These are phyloP conservation scores for Auricularia auricula-judae DNA, from an alignment of 768 basidiomycete species.

Conservation along the genomic window DNA sequence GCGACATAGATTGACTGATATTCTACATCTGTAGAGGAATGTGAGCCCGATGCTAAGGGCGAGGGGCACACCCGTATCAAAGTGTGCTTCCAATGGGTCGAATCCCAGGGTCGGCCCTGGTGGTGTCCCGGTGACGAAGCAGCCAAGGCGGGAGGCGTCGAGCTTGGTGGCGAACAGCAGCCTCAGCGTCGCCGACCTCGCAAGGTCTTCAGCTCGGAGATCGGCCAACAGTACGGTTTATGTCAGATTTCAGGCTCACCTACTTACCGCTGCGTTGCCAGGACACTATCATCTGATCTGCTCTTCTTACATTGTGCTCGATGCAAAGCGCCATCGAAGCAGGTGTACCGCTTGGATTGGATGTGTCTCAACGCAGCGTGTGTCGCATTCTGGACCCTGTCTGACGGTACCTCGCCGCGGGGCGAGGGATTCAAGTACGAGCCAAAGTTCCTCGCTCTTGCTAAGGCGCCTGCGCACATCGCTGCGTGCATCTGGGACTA, in stretches of 20 bases:
- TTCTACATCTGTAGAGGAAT: background rate
- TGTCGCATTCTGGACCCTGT: background rate
- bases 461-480: background rate
- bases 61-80: slow-evolving; percentile 59
- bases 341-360: slow-evolving; percentile 46
- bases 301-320: slow-evolving; percentile 20
- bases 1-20: background rate
- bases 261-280: background rate
- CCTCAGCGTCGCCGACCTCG: too few relatives aligned
- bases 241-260: background rate
- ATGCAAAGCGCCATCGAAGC: slow-evolving; percentile 38
- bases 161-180: too few relatives aligned
- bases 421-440: background rate
- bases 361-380: slow-evolving; percentile 35
- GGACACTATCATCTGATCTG: background rate
- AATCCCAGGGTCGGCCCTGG: slow-evolving; percentile 51
- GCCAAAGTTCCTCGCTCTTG: background rate
- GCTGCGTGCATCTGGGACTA: background rate
- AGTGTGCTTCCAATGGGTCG: slow-evolving; percentile 84
- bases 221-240: too few relatives aligned
- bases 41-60: slow-evolving; percentile 24
- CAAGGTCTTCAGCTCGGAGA: too few relatives aligned
- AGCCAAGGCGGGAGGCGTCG: background rate
- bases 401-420: background rate
- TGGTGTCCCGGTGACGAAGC: slow-evolving; percentile 20